Base-by-base conservation (phyloP, 1,284 basidiomycete genomes). In the Fomitopsis schrenkii region DNA sequence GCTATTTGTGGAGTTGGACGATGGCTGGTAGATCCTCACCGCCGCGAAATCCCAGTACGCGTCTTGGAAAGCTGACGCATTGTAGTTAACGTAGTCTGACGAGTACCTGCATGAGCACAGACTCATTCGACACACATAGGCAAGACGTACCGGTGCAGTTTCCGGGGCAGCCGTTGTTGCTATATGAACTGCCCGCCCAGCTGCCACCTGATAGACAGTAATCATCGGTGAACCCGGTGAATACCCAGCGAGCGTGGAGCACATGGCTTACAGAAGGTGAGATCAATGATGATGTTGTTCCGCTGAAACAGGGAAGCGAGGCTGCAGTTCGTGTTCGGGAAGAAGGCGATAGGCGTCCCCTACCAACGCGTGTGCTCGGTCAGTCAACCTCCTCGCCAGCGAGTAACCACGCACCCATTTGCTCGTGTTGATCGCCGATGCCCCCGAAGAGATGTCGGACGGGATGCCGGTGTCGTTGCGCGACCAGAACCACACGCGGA, bases 401-500 rank as follows among this genome's bases (percentile, higher is more conserved):
- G 58, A 12, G 38, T 62, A 15, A 19, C 14, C 14, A 50, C 57
- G 30, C 66, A 82, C 83, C 82, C 83, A 87, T 46, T 67, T 73
- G 28, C 70, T 71, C 1, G 85, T 83, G 62, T 83, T 73, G 46
- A 87, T 74, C 30, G 62, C 64, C 1, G 68, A 68, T 2, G 69
- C 72, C 10, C 80, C 82, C 54, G 71, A 72, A 10, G 59, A 66
- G 15, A 86, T 80, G 58, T 82, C 81, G 0, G 67, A 65, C 1
- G 85, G 85, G 19, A 84, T 76, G 50, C 66, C 74, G 1, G 67
- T 66, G 26, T 71, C 76, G 55, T 71, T 68, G 54, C 83, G 77
- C 2, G 80, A 67, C 84, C 84, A 87, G 73, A 86, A 87, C 84
- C 84, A 87, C 46, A 85, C 75, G 61, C 80, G 82, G 70, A 86